Base-by-base conservation (phyloP, 1,139 yeast genomes). In the Geotrichum macrosporum region DNA sequence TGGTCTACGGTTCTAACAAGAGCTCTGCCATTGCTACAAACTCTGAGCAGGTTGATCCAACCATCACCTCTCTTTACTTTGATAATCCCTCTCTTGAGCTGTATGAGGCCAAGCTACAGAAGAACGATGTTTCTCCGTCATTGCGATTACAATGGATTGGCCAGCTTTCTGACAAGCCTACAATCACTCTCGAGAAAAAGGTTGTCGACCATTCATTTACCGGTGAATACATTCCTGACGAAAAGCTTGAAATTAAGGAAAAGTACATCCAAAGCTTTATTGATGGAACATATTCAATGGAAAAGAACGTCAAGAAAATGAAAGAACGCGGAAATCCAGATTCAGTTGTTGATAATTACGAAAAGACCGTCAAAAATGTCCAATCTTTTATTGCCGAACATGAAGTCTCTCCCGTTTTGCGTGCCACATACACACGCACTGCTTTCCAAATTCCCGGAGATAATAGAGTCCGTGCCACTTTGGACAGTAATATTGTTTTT, bases 181-280 rank as follows among this genome's bases (percentile, higher is more conserved):
- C n/a, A n/a, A 87, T 92, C 50, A 92, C 92, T 57, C 95, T 92
- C 31, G 98, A 92, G 69, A 80, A 98, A 67, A 92, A 92, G 68
- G 92, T 98, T 12, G 98, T 92, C 64, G 79, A 98, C 67, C 98
- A 92, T 68, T 98, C 92, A 70, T 92, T 98, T 98, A 92, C 98
- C 2, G 98, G 98, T 60, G 98, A 92, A 68, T 89, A 89, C 69
- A 86, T 96, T 9, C 98, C 92, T 55, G 92, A 92, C 70, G 97
- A 97, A 3, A 78, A 98, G 65, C 92, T 92, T 69, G 81, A 89
- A 10, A 72, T 92, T 59, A 92, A 89, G 67, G 98, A 92, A 65
- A 86, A 84, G 66, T 78, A 87, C 61, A 92, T 89, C 46, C 92
- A 92, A 64, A 78, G 80, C 44, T 92, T 86, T 65, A 68, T 89